A percentile compares a stretch with the other conserved stretches of the same genome.
These are phyloP conservation scores for Colletotrichum lindemuthianum DNA, from an alignment of 2,329 filamentous ascomycete species.

Conservation along the genomic window DNA sequence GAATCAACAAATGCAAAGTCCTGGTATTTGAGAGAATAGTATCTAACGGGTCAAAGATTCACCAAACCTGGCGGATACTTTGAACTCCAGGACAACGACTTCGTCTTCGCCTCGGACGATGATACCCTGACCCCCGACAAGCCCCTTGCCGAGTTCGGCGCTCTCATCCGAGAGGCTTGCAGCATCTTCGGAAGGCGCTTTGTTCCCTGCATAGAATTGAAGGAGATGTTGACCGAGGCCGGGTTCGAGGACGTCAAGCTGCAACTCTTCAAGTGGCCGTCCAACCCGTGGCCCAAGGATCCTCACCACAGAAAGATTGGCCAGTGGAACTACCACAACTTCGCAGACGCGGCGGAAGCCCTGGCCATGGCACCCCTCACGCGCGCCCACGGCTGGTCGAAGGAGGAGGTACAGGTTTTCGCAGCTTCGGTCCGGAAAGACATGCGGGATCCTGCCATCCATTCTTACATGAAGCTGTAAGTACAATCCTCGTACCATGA, in stretches of 20 bases:
- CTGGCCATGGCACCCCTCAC: constrained; percentile 48
- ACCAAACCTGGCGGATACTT: constrained; percentile 60
- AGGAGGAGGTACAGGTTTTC: constrained; percentile 44
- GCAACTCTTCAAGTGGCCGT: constrained; percentile 43
- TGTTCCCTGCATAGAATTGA: constrained; percentile 37
- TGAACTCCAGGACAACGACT: constrained; percentile 55
- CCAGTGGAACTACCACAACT: constrained; percentile 38
- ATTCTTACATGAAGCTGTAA: constrained; percentile 44
- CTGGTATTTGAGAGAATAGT: constrained; percentile 40
- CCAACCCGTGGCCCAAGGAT: constrained; percentile 45
- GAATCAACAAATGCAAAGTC: background rate
- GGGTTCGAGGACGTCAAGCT: constrained; percentile 46
- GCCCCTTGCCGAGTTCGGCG: constrained; percentile 39
- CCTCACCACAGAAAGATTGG: constrained; percentile 44
- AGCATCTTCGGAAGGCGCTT: constrained; percentile 41
- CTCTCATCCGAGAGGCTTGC: constrained; percentile 22
- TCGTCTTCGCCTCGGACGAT: constrained; percentile 52
- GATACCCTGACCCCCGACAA: constrained; percentile 42
- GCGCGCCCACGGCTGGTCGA: constrained; percentile 42
- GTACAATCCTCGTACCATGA: background rate
- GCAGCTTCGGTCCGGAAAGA: constrained; percentile 44
- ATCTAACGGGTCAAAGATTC: constrained; percentile 46
- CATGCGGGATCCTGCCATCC: constrained; percentile 42
- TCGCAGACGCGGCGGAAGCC: constrained; percentile 44
- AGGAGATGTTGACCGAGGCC: constrained; percentile 38